A percentile compares a stretch with the other conserved stretches of the same genome.
These are phyloP conservation scores for Cylindrotheca closterium DNA, from an alignment of 108 stramenopile species.

Conservation along the genomic window DNA sequence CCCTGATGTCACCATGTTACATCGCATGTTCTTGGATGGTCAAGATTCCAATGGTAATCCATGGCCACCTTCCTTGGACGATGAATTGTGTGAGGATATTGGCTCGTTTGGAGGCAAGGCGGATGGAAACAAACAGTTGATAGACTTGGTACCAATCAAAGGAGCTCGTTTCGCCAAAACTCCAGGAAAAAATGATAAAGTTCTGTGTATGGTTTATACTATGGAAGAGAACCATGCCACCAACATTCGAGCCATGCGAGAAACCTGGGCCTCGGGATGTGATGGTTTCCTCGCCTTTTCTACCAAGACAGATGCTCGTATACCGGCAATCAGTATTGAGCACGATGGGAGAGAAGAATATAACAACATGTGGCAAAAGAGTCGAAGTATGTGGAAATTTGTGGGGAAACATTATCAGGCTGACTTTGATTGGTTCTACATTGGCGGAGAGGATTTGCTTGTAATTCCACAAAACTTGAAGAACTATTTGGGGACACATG, in stretches of 20 bases:
- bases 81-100: constrained; percentile 61
- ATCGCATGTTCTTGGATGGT: constrained; percentile 54
- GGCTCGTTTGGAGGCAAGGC: constrained; percentile 12
- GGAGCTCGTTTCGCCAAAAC: constrained; percentile 3
- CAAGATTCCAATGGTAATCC: constrained; percentile 63
- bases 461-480: constrained; percentile 88
- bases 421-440: constrained; percentile 89
- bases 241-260: constrained; percentile 50
- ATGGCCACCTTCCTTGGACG: constrained; percentile 60
- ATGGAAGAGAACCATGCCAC: constrained; percentile 46
- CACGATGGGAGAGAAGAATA: constrained; percentile 56
- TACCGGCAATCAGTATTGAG: constrained; percentile 49
- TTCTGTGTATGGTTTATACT: constrained; percentile 80
- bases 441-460: constrained; percentile 94
- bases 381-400: constrained; percentile 76
- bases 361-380: constrained; percentile 53
- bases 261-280: constrained; percentile 79
- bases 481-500: constrained; percentile 48
- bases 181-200: constrained; percentile 8
- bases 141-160: constrained; percentile 33
- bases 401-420: constrained; percentile 79
- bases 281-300: constrained; percentile 84
- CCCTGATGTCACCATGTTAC: constrained; percentile 71
- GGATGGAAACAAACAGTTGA: constrained; percentile 17
- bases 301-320: constrained; percentile 40